These are phyloP conservation scores for Musa acuminata DNA, from an alignment of 176 grass and related monocot genomes.

Conservation along the genomic window DNA sequence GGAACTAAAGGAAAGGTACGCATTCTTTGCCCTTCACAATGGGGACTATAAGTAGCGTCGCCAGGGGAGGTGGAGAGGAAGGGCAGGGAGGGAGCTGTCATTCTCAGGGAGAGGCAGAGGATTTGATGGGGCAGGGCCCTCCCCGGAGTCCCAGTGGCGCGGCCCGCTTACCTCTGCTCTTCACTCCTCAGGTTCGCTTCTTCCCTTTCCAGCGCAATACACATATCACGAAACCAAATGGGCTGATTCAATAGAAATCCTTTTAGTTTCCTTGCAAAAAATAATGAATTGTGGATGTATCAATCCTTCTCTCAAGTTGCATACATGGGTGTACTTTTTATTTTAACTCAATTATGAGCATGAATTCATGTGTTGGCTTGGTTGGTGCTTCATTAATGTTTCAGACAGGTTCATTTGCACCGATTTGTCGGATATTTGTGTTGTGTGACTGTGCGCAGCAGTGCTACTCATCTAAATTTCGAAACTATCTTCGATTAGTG, in stretches of 20 bases:
- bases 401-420: too few relatives aligned
- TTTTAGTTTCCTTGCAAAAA: too few relatives aligned
- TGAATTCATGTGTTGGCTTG: too few relatives aligned
- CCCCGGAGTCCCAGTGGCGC: background rate
- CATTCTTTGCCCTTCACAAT: background rate
- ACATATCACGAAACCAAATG: background rate
- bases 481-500: too few relatives aligned
- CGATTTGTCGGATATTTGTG: background rate
- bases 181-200: conserved; percentile 18
- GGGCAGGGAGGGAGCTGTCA: background rate
- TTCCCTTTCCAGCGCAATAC: too few relatives aligned
- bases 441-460: background rate
- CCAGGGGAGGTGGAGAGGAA: background rate
- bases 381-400: too few relatives aligned
- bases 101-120: background rate
- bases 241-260: too few relatives aligned
- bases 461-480: background rate
- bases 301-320: too few relatives aligned
- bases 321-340: too few relatives aligned
- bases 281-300: too few relatives aligned
- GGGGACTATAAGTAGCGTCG: conserved; percentile 16
- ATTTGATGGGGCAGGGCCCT: conserved; percentile 19
- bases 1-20: too few relatives aligned
- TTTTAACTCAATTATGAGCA: too few relatives aligned
- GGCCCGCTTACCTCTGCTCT: conserved; percentile 3